Base-by-base conservation (phyloP, 176 grass and related monocot species). In the Musa troglodytarum region DNA sequence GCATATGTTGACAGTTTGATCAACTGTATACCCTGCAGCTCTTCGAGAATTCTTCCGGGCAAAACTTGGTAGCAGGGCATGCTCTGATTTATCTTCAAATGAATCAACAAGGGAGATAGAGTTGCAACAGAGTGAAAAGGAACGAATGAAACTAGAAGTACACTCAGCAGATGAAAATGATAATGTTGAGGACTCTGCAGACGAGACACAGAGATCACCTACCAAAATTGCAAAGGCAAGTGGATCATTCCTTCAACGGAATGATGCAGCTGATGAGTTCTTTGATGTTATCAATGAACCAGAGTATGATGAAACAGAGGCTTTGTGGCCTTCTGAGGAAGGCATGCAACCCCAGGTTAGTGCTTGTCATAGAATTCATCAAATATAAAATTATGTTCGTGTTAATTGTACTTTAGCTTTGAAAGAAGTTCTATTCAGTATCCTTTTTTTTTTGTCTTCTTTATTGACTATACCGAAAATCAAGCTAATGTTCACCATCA, bases 271-370 rank as follows among this genome's bases (percentile, higher is more conserved):
- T 0, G 91, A 95, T 71, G 96, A 95, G 82, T 99, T 99, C 79
- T 99, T 95, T 85, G 96, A 99, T 74, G 88, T 99, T 49, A 88
- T 89, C 65, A 91, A 99, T 74, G 96, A 95, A 82, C 84, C 95
- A 57, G 91, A 99, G 72, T 89, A 88, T 82, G 90, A 93, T 75
- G 83, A 87, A 72, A 85, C 83, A 53, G 88, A 99, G 72, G 72
- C 52, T 65, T 61, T 77, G 62, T 95, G 92, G 92, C 71, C 88
- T 72, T 95, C 88, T 79, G 88, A 89, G 70, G 96, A 94, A 84
- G 83, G 79, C 78, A 59, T 79, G 34, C 75, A 93, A 75, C 75
- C 74, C 78, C 58, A 68, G 78, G 90, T 89, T 63, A 84, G n/a
- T 34, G 15, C 51, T 62, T 61, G 11, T 63, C 53, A 11, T 63